Evolutionary conservation across 129 eudicot genomes (phyloP).

Genomic region (Flaveria linearis): DNA sequence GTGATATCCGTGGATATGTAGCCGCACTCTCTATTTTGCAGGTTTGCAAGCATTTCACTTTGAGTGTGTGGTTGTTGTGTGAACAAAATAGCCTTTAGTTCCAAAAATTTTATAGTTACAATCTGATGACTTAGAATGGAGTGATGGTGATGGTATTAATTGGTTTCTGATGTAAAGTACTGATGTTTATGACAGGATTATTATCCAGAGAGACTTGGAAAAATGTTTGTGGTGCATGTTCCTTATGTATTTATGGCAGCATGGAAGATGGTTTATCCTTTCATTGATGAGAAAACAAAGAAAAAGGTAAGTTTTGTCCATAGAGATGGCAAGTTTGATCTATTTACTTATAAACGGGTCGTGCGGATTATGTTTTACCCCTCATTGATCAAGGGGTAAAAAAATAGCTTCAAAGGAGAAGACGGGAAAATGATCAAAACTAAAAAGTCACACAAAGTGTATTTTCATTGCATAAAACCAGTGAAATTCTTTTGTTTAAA

Average conservation of each 20-base stretch:
- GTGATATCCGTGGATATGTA: slow-evolving; percentile 78
- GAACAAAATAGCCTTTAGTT: background rate
- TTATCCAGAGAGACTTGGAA: slow-evolving; percentile 92
- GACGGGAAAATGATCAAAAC: background rate
- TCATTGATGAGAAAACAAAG: slow-evolving; percentile 78
- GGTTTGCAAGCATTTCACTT: slow-evolving; percentile 40
- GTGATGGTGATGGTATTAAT: slow-evolving; percentile 8
- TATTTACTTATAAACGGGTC: background rate
- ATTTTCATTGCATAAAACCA: background rate
- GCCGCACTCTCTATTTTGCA: slow-evolving; percentile 76
- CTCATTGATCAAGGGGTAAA: slow-evolving; percentile 7
- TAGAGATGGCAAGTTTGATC: background rate
- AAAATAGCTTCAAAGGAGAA: background rate
- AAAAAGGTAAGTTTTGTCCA: slow-evolving; percentile 51
- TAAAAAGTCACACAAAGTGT: background rate
- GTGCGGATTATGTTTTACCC: background rate
- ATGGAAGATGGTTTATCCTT: slow-evolving; percentile 79
- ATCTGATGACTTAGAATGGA: background rate
- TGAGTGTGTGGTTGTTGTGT: slow-evolving; percentile 11
- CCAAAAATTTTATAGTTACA: background rate
- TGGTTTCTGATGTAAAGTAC: slow-evolving; percentile 22
- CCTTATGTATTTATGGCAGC: slow-evolving; percentile 80
- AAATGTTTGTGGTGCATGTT: slow-evolving; percentile 59
- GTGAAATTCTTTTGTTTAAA: too few species aligned
- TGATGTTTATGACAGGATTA: slow-evolving; percentile 63